Evolutionary conservation across 148 eudicot species (phyloP), one percentile per base, ranked within the genome.

Genomic region (Polygonum maritimum): DNA sequence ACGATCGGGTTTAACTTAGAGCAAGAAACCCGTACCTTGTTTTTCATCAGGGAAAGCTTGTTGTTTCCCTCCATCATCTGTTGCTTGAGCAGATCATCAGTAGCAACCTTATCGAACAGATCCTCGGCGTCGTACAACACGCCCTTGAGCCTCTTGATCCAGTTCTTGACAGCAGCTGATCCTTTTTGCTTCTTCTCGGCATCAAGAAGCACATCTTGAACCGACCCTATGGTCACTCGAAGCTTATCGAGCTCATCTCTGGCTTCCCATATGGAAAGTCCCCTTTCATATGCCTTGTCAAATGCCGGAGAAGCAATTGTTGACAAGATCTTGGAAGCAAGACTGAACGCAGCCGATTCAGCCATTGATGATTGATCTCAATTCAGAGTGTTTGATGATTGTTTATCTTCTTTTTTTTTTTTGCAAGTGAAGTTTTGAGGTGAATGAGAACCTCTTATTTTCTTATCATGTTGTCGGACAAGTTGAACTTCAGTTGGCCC

Each of bases 161-260:
- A 82, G 49, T 15, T 39, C 6, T 48, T 51, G 7, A 82, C 22
- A 39, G 35, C 39, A 15, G 48, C 75, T 62, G 75, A 77, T n/a
- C 79, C 80, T 14, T 49, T 11, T 47, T 80, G 80, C 76, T 26
- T 76, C 22, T 78, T 80, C 73, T 80, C 82, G 45, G 80, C 87
- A 78, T 82, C 83, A 38, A 78, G 52, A 36, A 82, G 76, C 77
- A 77, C 74, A 14, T 14, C 74, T 40, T 75, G 76, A 15, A 84
- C 75, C 4, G 75, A 19, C 5, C 21, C 38, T 14, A 79, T 54
- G 0, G 84, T 81, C 71, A 76, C 58, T 63, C 76, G 16, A 13
- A 82, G 76, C 57, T 54, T 60, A 10, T 40, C 67, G 9, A 85
- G 77, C 48, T 58, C 54, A 39, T 38, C 38, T 57, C 67, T 71